Base-by-base conservation (phyloP, 164 flowering plant species). In the Liriodendron chinense region DNA sequence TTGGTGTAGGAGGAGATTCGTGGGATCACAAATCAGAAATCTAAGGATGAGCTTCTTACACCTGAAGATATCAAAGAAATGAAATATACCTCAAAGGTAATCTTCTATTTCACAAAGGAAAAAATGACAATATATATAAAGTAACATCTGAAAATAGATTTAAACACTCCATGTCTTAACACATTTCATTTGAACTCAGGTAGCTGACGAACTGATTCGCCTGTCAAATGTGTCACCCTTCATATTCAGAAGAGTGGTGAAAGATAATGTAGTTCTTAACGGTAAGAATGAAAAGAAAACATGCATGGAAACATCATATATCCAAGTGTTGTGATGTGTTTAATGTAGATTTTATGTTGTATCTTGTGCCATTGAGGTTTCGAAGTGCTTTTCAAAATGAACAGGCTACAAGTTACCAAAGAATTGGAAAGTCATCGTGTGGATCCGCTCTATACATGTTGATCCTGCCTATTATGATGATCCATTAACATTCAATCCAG, bases 221-320 rank as follows among this genome's bases (percentile, higher is more conserved):
- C 25, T 75, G 24, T 72, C 77, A 43, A 75, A 75, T 59, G 66
- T 75, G 10, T 75, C 77, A 21, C 77, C 77, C 59, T 75, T 75
- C 22, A 75, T 75, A 68, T 75, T 75, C 72, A 69, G 77, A 61
- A 75, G 77, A 75, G 77, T 75, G 5, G 66, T 59, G 50, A 75
- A 75, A 49, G 76, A 74, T 74, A 65, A 47, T 75, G 67, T 69
- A 34, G 56, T 75, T 59, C 28, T 75, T 22, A 75, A 75, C 9
- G 77, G 77, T 75, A 61, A 68, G 72, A 0, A 47, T 13, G 18
- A 53, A 53, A 53, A 16, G 59, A 53, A 53, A 12, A 10, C 18
- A 16, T 53, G 2, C 16, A 53, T 53, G 59, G 43, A 53, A 53
- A 53, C 59, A 53, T 53, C 59, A 10, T 16, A 16, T 0, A 53